Evolutionary conservation across 164 flowering plant species (phyloP).

Genomic region (Akebia trifoliata): DNA sequence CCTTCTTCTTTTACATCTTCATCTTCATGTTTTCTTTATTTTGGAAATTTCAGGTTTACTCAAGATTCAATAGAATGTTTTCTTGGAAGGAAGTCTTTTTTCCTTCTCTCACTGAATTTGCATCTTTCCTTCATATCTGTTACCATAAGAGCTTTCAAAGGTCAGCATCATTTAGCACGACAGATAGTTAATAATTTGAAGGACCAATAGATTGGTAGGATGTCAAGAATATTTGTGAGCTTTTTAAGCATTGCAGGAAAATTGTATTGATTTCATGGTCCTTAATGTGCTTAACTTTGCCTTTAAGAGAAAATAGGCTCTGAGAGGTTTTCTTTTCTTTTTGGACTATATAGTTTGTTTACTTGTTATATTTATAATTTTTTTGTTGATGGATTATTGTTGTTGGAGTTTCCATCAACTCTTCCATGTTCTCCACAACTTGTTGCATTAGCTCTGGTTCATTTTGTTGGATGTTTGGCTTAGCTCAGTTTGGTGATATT

Average conservation of each 20-base stretch:
- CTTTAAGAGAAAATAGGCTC: constrained; percentile 3
- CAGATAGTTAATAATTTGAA: constrained; percentile 31
- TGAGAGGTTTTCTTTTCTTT: background rate
- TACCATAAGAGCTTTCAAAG: constrained; percentile 23
- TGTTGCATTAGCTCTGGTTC: constrained; percentile 2
- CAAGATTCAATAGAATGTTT: constrained; percentile 21
- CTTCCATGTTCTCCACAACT: background rate
- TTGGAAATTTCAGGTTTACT: constrained; percentile 16
- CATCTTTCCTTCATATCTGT: constrained; percentile 14
- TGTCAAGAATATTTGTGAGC: constrained; percentile 20
- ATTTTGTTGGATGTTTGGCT: too few species aligned
- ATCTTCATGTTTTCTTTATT: too few species aligned
- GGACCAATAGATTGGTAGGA: constrained; percentile 22
- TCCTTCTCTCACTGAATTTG: constrained; percentile 15
- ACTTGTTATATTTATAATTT: constrained; percentile 2
- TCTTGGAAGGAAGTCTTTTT: constrained; percentile 13
- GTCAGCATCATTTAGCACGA: constrained; percentile 26
- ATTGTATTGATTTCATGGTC: constrained; percentile 11
- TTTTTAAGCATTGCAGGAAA: constrained; percentile 13
- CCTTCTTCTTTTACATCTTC: constrained; percentile 8
- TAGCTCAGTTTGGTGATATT: too few species aligned
- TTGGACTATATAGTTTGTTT: background rate
- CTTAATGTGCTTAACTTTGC: constrained; percentile 8
- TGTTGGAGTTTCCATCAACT: background rate
- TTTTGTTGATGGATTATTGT: background rate